Conservation (phyloP, 2,329 filamentous ascomycete genomes). For the Ilyonectria destructans region DNA sequence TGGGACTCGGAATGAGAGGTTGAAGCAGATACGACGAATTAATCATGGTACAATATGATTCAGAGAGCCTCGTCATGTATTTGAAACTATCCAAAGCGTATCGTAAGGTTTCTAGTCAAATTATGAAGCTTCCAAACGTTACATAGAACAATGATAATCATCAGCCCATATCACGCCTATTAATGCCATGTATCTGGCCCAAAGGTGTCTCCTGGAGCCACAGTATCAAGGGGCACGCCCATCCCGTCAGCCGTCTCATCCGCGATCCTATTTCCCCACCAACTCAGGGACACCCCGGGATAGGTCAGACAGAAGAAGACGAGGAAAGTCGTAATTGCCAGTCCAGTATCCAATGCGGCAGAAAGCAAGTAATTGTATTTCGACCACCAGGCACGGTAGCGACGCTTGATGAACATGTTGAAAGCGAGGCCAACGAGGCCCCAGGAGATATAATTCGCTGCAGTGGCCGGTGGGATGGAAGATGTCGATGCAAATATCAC, state of each 20-base stretch:
- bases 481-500: constrained; percentile 14
- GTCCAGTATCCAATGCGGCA: constrained; percentile 58
- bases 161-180: not conserved
- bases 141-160: not conserved
- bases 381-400: constrained; percentile 72
- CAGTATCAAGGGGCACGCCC: constrained; percentile 41
- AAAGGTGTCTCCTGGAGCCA: constrained; percentile 49
- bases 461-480: constrained; percentile 69
- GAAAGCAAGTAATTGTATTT: constrained; percentile 61
- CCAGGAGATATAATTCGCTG: constrained; percentile 73
- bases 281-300: constrained; percentile 56
- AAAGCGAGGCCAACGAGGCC: constrained; percentile 72
- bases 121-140: not conserved
- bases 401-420: constrained; percentile 70
- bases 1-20: too few relatives aligned
- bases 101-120: not conserved
- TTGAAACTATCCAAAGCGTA: not conserved
- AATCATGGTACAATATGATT: too few relatives aligned
- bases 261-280: constrained; percentile 69
- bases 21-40: too few relatives aligned
- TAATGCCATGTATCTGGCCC: constrained; percentile 53
- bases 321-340: constrained; percentile 56
- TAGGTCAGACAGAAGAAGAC: constrained; percentile 51
- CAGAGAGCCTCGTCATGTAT: not conserved
- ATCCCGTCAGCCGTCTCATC: constrained; percentile 54